phyloP scores from a whole-genome alignment of 257 asterid species.

The Nicotiana benthamiana region DNA sequence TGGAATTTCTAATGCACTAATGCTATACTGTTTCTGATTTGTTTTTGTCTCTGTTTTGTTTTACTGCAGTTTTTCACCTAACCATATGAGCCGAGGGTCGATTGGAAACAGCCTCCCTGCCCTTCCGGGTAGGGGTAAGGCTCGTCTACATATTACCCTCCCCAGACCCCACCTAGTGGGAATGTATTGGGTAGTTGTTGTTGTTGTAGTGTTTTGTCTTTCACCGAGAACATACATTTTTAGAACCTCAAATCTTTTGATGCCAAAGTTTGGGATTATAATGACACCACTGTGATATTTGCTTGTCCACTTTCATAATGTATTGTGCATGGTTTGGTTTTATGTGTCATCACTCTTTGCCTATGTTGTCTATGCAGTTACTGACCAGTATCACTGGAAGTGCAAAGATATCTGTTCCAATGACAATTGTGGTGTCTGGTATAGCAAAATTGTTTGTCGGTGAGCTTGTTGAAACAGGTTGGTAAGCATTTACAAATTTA shows the following conservation, averaged over 20 bases:
- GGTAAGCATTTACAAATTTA: not conserved
- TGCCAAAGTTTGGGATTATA: not conserved
- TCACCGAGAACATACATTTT: not conserved
- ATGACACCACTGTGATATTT: not conserved
- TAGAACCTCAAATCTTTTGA: not conserved
- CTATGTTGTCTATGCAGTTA: conserved; percentile 32
- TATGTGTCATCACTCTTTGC: not conserved
- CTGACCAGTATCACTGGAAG: conserved; percentile 66
- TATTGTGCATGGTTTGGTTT: not conserved
- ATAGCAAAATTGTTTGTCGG: conserved; percentile 91
- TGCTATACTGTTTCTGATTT: no score
- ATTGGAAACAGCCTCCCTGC: no score
- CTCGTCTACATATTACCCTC: no score
- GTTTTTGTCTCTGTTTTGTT: no score
- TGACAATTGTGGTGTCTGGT: conserved; percentile 80
- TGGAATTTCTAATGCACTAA: no score
- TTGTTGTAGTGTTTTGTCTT: not conserved
- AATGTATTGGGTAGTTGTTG: no score
- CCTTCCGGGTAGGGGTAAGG: no score
- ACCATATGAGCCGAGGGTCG: no score
- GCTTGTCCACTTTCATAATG: not conserved
- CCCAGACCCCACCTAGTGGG: no score
- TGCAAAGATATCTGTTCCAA: conserved; percentile 64
- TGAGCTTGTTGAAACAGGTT: conserved; percentile 55
- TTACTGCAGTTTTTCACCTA: no score